Evolutionary conservation across 1,284 basidiomycete species (phyloP).

Genomic region (Rhodotorula glutinis): DNA sequence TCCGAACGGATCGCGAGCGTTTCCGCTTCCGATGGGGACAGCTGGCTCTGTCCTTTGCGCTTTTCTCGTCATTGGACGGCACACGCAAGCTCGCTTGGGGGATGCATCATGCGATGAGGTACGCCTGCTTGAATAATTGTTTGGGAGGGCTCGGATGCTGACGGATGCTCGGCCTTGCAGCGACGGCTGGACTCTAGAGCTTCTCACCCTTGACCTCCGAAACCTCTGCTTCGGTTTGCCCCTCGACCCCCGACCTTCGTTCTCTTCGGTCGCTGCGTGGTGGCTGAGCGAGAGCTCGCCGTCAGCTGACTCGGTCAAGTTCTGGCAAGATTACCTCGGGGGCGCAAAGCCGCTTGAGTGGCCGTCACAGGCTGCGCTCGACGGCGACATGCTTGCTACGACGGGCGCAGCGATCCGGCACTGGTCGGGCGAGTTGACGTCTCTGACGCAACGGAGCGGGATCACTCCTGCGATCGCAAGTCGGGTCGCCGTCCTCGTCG

Average conservation of each 20-base stretch:
- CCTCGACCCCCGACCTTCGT: constrained; percentile 21
- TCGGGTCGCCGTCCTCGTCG: constrained; percentile 35
- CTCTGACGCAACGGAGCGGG: constrained; percentile 26
- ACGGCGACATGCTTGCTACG: constrained; percentile 31
- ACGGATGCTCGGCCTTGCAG: neutral
- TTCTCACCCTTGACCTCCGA: constrained; percentile 40
- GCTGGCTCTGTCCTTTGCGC: constrained; percentile 31
- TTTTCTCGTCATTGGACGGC: constrained; percentile 20
- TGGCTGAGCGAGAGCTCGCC: constrained; percentile 20
- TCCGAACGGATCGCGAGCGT: constrained; percentile 24
- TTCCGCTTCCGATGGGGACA: constrained; percentile 37
- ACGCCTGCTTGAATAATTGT: neutral
- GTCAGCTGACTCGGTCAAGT: constrained; percentile 11
- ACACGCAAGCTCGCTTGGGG: constrained; percentile 37
- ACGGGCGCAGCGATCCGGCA: constrained; percentile 19
- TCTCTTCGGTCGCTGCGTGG: constrained; percentile 34
- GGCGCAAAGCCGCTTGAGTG: constrained; percentile 26
- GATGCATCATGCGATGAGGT: constrained; percentile 43
- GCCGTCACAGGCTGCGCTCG: constrained; percentile 21
- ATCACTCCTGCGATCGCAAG: constrained; percentile 42
- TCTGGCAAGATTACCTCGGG: constrained; percentile 37
- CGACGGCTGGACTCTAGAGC: constrained; percentile 43
- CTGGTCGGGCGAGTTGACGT: constrained; percentile 34
- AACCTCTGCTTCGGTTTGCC: constrained; percentile 28
- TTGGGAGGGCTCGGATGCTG: neutral